Evolutionary conservation across 192 early-diverging fungal species (phyloP).

Genomic region (Mortierella claussenii): DNA sequence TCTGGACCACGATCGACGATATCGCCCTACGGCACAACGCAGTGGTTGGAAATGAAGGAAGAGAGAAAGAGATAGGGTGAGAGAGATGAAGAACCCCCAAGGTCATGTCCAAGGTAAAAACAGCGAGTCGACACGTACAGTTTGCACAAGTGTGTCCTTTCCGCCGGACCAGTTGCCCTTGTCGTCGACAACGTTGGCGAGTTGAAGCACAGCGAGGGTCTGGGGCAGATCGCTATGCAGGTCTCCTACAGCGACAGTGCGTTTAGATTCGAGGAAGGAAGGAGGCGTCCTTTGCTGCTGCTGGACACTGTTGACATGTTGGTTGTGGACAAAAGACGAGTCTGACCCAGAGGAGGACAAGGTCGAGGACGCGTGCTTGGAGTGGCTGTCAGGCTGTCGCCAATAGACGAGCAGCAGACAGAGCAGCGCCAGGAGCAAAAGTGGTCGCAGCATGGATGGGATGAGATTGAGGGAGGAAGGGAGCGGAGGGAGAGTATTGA

Average conservation of each 20-base stretch:
- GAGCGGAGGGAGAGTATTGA: background rate
- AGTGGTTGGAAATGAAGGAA: no score
- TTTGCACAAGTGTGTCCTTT: constrained; percentile 72
- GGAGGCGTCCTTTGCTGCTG: background rate
- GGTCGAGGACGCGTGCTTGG: no score
- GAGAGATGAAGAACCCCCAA: background rate
- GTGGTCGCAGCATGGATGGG: constrained; percentile 22
- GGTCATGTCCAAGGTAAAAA: background rate
- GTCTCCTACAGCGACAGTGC: constrained; percentile 79
- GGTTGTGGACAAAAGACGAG: background rate
- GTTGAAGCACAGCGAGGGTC: constrained; percentile 60
- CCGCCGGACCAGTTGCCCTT: constrained; percentile 70
- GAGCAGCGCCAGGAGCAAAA: constrained; percentile 27
- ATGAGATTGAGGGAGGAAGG: constrained; percentile 2
- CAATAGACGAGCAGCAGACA: constrained; percentile 23
- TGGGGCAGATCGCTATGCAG: constrained; percentile 75
- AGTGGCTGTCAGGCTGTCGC: constrained; percentile 10
- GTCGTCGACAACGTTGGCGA: constrained; percentile 69
- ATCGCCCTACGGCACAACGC: constrained; percentile 74
- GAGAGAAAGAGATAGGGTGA: no score
- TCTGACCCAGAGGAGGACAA: background rate
- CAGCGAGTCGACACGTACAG: constrained; percentile 47
- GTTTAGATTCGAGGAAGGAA: background rate
- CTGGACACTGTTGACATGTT: background rate
- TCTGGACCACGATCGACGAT: constrained; percentile 80